A percentile compares a stretch with the other conserved stretches of the same genome.
Evolutionary conservation across 805 yeast genomes (phyloP).

Genomic region (Candida montana): DNA sequence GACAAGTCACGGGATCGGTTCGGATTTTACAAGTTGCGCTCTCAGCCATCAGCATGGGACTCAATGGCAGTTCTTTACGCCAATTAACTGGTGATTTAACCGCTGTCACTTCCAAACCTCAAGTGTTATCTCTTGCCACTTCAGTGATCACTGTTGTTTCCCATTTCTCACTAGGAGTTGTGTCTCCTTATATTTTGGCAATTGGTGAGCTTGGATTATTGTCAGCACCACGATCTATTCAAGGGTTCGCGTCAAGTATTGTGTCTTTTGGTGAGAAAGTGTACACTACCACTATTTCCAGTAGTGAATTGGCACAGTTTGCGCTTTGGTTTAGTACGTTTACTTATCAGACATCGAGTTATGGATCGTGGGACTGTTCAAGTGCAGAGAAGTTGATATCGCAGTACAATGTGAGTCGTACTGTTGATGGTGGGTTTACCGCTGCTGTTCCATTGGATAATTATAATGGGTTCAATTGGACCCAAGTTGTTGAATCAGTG

Average conservation of each 20-base stretch:
- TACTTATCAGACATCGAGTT: slow-evolving; percentile 22
- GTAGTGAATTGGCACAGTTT: slow-evolving; percentile 20
- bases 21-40: neutral
- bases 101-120: neutral
- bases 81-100: neutral
- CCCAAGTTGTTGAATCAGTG: neutral
- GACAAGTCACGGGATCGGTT: neutral
- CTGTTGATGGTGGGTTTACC: neutral
- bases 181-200: slow-evolving; percentile 3
- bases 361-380: slow-evolving; percentile 25
- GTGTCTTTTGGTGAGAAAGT: slow-evolving; percentile 1
- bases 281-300: slow-evolving; percentile 7
- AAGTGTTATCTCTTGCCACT: slow-evolving; percentile 1
- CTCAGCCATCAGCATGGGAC: neutral
- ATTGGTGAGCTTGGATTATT: slow-evolving; percentile 9
- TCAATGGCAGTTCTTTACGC: neutral
- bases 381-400: slow-evolving; percentile 19
- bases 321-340: slow-evolving; percentile 20
- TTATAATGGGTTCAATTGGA: slow-evolving; percentile 3
- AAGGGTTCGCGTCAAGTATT: slow-evolving; percentile 2
- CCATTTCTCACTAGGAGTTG: neutral
- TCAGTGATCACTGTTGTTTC: slow-evolving; percentile 1
- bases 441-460: neutral
- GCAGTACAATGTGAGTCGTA: slow-evolving; percentile 25
- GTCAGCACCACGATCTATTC: slow-evolving; percentile 1